phyloP scores from a whole-genome alignment of 2,329 filamentous ascomycete species.

The Blastomyces parvus region DNA sequence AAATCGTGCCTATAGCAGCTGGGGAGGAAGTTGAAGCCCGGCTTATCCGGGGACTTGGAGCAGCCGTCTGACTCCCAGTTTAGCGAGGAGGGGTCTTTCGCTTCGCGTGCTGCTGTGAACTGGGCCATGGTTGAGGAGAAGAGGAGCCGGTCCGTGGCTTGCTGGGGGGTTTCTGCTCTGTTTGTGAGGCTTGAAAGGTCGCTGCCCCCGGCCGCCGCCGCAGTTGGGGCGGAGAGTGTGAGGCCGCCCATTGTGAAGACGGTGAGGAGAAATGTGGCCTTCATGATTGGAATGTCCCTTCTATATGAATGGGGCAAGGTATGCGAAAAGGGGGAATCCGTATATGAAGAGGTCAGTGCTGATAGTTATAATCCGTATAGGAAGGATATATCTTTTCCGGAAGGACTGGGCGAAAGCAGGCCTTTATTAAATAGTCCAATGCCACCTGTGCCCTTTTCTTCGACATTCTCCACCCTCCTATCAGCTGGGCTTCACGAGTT shows the following conservation, averaged over 20 bases:
- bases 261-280: neutral
- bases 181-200: neutral
- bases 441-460: neutral
- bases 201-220: neutral
- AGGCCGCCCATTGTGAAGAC: neutral
- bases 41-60: constrained; percentile 25
- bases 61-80: constrained; percentile 33
- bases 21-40: constrained; percentile 27
- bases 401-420: neutral
- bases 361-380: no score
- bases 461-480: neutral
- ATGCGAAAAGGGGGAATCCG: neutral
- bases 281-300: neutral
- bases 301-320: neutral
- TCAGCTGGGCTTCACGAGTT: neutral
- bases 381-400: neutral
- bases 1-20: constrained; percentile 50
- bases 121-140: constrained; percentile 36
- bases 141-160: constrained; percentile 39
- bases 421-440: neutral
- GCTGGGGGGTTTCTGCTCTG: constrained; percentile 5
- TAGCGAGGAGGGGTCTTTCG: constrained; percentile 31
- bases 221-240: neutral
- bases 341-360: no score
- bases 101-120: constrained; percentile 37